Percentiles rank a stretch among this genome's conserved stretches.
phyloP scores from a whole-genome alignment of 129 eudicot genomes.

The Flaveria robusta region DNA sequence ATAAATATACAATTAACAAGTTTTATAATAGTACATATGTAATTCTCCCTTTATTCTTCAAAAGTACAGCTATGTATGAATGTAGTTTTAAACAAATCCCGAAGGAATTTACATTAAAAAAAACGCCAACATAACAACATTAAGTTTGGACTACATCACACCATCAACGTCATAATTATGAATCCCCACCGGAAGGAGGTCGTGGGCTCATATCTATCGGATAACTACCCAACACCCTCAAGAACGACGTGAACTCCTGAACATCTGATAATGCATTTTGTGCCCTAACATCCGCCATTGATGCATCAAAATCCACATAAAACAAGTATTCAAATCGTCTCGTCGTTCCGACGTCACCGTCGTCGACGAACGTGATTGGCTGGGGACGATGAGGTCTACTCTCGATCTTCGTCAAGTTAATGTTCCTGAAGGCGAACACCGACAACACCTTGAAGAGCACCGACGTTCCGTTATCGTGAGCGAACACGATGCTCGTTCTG shows the following conservation, averaged over 20 bases:
- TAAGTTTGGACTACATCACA: no score
- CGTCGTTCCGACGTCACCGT: slow-evolving; percentile 83
- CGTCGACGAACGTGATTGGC: slow-evolving; percentile 76
- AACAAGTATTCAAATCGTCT: slow-evolving; percentile 93
- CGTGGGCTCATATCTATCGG: slow-evolving; percentile 95
- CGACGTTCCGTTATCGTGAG: slow-evolving; percentile 75
- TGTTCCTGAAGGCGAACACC: slow-evolving; percentile 81
- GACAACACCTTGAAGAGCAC: slow-evolving; percentile 83
- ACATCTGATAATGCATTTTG: slow-evolving; percentile 88
- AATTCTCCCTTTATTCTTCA: no score
- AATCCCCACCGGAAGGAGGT: background rate
- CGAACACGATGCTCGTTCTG: slow-evolving; percentile 93
- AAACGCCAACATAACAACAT: no score
- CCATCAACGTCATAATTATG: background rate
- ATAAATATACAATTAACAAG: no score
- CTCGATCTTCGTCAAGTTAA: slow-evolving; percentile 84
- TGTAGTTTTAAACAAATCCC: no score
- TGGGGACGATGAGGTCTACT: slow-evolving; percentile 82
- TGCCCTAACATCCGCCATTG: slow-evolving; percentile 92
- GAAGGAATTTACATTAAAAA: no score
- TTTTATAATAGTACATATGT: no score
- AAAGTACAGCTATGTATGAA: no score
- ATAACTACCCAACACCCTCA: slow-evolving; percentile 92
- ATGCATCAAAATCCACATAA: slow-evolving; percentile 87
- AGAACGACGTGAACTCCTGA: slow-evolving; percentile 83